phyloP scores from a whole-genome alignment of 2,329 filamentous ascomycete genomes.

The Ophiobolus disseminans region DNA sequence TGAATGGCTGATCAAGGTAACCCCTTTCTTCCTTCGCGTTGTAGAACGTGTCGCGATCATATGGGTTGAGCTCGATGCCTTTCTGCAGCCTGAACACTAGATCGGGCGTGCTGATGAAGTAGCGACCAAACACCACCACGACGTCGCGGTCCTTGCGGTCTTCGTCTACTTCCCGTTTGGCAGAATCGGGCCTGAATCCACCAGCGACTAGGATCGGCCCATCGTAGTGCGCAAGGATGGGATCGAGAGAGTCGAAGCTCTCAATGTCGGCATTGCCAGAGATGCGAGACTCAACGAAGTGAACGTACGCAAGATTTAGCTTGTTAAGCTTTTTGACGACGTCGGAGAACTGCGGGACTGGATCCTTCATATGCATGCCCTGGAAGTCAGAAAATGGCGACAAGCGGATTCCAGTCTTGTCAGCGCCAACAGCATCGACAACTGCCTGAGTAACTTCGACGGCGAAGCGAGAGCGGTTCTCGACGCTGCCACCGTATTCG shows the following conservation, averaged over 20 bases:
- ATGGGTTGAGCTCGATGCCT: constrained; percentile 53
- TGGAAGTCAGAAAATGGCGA: constrained; percentile 68
- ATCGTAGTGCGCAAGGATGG: constrained; percentile 31
- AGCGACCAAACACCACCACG: constrained; percentile 57
- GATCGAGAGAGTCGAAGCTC: constrained; percentile 27
- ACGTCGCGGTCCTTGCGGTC: constrained; percentile 54
- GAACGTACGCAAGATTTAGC: constrained; percentile 59
- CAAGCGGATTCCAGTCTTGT: constrained; percentile 66
- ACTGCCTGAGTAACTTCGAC: constrained; percentile 63
- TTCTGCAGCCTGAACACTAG: constrained; percentile 55
- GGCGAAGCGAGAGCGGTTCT: constrained; percentile 61
- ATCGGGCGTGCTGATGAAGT: constrained; percentile 60
- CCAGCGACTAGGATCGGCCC: constrained; percentile 51
- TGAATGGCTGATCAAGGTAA: constrained; percentile 51
- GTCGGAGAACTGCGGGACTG: constrained; percentile 68
- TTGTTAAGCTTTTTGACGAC: constrained; percentile 60
- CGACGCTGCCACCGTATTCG: constrained; percentile 56
- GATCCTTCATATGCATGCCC: constrained; percentile 68
- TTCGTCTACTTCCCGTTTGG: constrained; percentile 46
- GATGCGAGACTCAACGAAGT: constrained; percentile 65
- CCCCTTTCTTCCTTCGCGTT: constrained; percentile 42
- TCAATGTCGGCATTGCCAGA: constrained; percentile 51
- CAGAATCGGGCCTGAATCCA: constrained; percentile 51
- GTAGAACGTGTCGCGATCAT: constrained; percentile 58
- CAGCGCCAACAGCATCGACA: constrained; percentile 59